These are phyloP conservation scores for Peronospora tabacina DNA, from an alignment of 352 stramenopile species.

Conservation along the genomic window DNA sequence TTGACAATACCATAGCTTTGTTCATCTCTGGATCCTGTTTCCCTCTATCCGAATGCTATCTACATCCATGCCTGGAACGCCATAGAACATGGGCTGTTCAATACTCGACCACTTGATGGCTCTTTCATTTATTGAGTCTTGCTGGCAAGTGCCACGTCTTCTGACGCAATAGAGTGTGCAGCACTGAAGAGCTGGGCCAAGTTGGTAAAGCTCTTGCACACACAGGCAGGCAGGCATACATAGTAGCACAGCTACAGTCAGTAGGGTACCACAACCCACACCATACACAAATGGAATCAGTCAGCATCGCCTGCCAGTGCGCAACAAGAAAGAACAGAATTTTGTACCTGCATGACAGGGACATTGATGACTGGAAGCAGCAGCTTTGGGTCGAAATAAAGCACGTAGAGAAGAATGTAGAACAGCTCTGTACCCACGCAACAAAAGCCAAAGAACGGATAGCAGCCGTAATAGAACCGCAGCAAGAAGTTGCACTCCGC, in stretches of 20 bases:
- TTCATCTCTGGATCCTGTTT: conserved; percentile 16
- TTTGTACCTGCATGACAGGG: conserved; percentile 45
- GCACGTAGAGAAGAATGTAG: conserved; percentile 89
- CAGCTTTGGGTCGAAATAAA: conserved; percentile 68
- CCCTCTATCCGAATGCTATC: conserved; percentile 1
- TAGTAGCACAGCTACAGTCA: conserved; percentile 64
- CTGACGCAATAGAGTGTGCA: conserved; percentile 63
- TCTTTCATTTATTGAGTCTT: conserved; percentile 40
- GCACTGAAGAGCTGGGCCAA: conserved; percentile 86
- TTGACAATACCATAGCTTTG: conserved; percentile 8
- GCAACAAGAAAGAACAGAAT: neutral
- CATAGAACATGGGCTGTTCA: conserved; percentile 1
- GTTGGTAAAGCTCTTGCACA: conserved; percentile 92
- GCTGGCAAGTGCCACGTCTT: conserved; percentile 47
- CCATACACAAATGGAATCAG: neutral
- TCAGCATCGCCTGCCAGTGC: neutral
- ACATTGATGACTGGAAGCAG: conserved; percentile 49
- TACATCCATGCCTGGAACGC: neutral
- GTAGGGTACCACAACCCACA: conserved; percentile 10
- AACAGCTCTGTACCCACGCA: conserved; percentile 90
- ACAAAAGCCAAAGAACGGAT: conserved; percentile 90
- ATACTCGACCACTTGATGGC: neutral
- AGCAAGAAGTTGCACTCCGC: conserved; percentile 91
- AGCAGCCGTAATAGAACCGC: conserved; percentile 89
- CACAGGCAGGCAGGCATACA: conserved; percentile 83